Conservation (phyloP, 768 basidiomycete species). For the Cystobasidium ongulense region DNA sequence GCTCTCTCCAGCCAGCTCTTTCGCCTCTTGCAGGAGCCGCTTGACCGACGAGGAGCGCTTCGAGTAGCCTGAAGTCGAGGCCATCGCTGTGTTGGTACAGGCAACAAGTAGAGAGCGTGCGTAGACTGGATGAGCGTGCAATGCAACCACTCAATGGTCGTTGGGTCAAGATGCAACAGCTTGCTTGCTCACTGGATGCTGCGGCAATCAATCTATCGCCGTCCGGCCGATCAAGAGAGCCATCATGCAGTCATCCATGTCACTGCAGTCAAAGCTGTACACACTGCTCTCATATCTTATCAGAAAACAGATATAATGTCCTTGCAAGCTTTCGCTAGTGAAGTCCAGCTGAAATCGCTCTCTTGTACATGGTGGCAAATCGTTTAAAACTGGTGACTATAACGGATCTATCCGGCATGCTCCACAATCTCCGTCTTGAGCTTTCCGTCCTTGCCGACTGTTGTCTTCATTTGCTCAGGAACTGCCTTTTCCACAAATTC, state of each 20-base stretch:
- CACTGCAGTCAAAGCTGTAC: too few species aligned
- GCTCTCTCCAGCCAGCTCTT: conserved; percentile 76
- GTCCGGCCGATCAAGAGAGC: not conserved
- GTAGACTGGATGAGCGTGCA: too few species aligned
- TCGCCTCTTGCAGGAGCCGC: conserved; percentile 93
- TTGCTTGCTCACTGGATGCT: not conserved
- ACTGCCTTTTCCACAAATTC: conserved; percentile 80
- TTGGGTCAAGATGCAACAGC: not conserved
- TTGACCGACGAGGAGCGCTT: conserved; percentile 70
- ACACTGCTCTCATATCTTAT: too few species aligned
- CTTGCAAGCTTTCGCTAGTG: too few species aligned
- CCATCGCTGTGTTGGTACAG: conserved; percentile 36
- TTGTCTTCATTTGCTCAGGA: conserved; percentile 91
- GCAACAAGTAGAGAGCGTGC: too few species aligned
- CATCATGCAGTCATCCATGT: not conserved
- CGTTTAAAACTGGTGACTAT: conserved; percentile 32
- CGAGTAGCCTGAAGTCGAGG: conserved; percentile 54
- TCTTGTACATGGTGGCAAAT: not conserved
- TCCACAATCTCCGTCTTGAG: conserved; percentile 82
- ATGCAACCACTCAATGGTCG: too few species aligned
- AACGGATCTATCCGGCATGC: conserved; percentile 50
- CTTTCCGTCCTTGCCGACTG: conserved; percentile 63
- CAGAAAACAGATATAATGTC: too few species aligned
- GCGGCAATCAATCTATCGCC: not conserved
- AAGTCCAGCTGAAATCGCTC: too few species aligned